Evolutionary conservation across 352 stramenopile species (phyloP).

Genomic region (Phytophthora boehmeriae): DNA sequence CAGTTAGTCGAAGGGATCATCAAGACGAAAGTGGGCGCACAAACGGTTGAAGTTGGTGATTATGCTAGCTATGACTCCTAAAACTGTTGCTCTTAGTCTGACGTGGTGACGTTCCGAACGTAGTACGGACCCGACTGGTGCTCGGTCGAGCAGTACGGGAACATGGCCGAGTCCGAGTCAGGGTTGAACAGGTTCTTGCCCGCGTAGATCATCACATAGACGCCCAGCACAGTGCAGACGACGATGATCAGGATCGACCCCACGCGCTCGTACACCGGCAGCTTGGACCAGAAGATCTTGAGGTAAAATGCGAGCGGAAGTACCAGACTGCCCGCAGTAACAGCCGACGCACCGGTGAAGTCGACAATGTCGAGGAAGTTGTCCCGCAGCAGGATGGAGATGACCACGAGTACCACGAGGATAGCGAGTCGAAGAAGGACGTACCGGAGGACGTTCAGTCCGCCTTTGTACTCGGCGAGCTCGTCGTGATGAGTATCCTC

Average conservation of each 20-base stretch:
- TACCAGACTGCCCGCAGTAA: constrained; percentile 42
- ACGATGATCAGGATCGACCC: constrained; percentile 40
- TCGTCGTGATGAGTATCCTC: constrained; percentile 30
- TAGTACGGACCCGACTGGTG: constrained; percentile 56
- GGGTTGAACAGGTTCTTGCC: constrained; percentile 47
- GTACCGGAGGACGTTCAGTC: constrained; percentile 37
- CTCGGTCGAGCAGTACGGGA: constrained; percentile 60
- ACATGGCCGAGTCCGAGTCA: constrained; percentile 33
- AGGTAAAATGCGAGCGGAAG: constrained; percentile 58
- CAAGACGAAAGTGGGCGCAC: constrained; percentile 5
- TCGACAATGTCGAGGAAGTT: constrained; percentile 55
- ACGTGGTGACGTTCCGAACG: constrained; percentile 31
- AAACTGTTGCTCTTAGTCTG: constrained; percentile 7
- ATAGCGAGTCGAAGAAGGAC: constrained; percentile 38
- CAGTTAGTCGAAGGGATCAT: constrained; percentile 10
- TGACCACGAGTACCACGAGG: constrained; percentile 38
- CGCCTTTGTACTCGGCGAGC: constrained; percentile 36
- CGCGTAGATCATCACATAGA: constrained; percentile 51
- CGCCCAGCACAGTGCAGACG: constrained; percentile 35
- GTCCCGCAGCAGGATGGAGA: constrained; percentile 44
- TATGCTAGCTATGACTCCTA: constrained; percentile 7
- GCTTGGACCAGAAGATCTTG: constrained; percentile 44
- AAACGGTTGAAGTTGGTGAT: constrained; percentile 7
- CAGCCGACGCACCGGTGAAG: constrained; percentile 52
- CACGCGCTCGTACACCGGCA: constrained; percentile 48